Base-by-base conservation (phyloP, 306 rosid genomes). In the Trichosanthes cucumerina region DNA sequence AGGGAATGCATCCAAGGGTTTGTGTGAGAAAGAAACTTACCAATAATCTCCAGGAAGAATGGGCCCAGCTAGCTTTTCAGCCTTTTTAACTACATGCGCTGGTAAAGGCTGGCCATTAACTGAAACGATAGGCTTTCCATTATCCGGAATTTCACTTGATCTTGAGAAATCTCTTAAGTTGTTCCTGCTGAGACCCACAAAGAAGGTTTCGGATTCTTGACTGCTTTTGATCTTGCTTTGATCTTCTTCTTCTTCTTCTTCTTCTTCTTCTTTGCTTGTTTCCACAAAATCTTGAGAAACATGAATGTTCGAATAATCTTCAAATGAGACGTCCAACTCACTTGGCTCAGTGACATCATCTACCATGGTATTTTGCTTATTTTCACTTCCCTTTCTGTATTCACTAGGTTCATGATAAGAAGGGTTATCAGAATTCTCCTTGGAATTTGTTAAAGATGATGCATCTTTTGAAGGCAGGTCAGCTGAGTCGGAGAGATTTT, bases 1-100 rank as follows among this genome's bases (percentile, higher is more conserved):
- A 77, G 13, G 44, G 44, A 59, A 56, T 58, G 36, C 13, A 31
- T 31, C 14, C 59, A 10, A 77, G 28, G 23, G 31, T 14, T 69
- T 28, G 21, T 38, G 44, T 50, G 53, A 7, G 71, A 15, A 63
- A 36, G 50, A 31, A 50, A 60, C 81, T 64, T 70, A 87, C 90
- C 90, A 85, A 78, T 87, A 87, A 78, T 87, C 87, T 78, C 90
- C 90, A 0, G 88, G 88, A 26, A 57, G 83, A 81, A 87, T 79
- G 49, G 79, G 44, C 47, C 90, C 90, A 58, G 90, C 90, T 14
- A n/a, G 69, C 78, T 81, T 87, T 81, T 87, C 90, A 28, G 88
- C 90, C 72, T 74, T 81, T 58, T 76, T 83, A 14, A 87, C 84
- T 1, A 60, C 46, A 44, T 74, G 79, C 56, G 80, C 81, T 1